Base-by-base conservation (phyloP, 345 rosid genomes). In the Dimocarpus longan region DNA sequence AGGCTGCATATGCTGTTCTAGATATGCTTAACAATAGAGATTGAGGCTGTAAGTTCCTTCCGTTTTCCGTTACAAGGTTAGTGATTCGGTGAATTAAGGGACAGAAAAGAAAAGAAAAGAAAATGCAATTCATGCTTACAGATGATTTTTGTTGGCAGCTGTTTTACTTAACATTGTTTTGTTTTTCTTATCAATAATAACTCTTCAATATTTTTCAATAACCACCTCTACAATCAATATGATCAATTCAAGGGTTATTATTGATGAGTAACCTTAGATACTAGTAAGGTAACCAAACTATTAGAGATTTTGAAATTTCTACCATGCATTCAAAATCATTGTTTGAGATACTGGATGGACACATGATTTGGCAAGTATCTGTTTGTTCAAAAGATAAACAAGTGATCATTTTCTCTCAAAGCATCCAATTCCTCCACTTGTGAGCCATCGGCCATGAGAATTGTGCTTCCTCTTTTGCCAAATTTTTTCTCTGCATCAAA, bases 401-500 rank as follows among this genome's bases (percentile, higher is more conserved):
- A 80, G 79, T 88, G 97, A 81, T 91, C 98, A 32, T 92, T 84
- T 69, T 96, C 97, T 87, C 99, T 83, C 66, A 92, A 74, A 76
- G 88, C 93, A 86, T 82, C 84, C 50, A 94, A 46, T 26, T 96
- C 94, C 84, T 94, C 98, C 74, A 96, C 94, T 80, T 85, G 77
- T 46, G 93, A 87, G 43, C 98, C 98, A 82, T 94, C 93, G 59
- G 87, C 88, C 95, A 92, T 85, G 43, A 88, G 88, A 83, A 93
- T 88, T 73, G 71, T 88, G 85, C 86, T 87, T 80, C 94, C 97
- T 82, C 86, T 80, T 83, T 86, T 90, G 82, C 91, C 91, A 44
- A 94, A 87, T 89, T 91, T 93, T 76, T 76, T 89, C 86, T 90
- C 98, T 93, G 90, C 86, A 83, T 66, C 70, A 73, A 60, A 59